Base-by-base conservation (phyloP, 352 stramenopile species). In the Phytophthora vignae region DNA sequence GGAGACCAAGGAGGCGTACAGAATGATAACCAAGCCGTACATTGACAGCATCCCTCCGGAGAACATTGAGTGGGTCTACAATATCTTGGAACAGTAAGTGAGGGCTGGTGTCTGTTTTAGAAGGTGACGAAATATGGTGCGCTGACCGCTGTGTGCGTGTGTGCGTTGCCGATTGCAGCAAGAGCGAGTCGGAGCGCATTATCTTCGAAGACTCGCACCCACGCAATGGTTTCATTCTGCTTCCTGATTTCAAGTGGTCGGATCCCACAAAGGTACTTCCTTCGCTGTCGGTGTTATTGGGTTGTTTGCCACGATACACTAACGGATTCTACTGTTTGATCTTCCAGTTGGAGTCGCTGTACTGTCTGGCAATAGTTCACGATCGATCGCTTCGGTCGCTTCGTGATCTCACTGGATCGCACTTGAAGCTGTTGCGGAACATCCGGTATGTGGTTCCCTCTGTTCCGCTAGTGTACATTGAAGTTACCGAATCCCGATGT, bases 41-140 rank as follows among this genome's bases (percentile, higher is more conserved):
- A 96, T 96, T 22, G 81, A 92, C 42, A 95, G 69, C 60, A 81
- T 95, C 59, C 90, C 88, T 0, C 46, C 55, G 25, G 84, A 91
- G 46, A 95, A 92, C 57, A 83, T 96, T 62, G 87, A 95, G 55
- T 96, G 90, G 90, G 82, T 96, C 50, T 94, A 94, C 81, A 96
- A 96, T 62, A 96, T 96, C 63, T 69, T 96, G 40, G 86, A 95
- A 6, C 82, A 93, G 90, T 96, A 84, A 79, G 89, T 21, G 49
- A 27, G 44, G 15, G 38, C 9, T 15, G 15, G 5, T 36, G 12
- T 19, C 11, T 62, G 21, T 44, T 17, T 14, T 33, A 33, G 29
- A 7, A 33, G 29, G 29, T 33, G 29, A 9, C 33, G 10, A 4
- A 6, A 42, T 48, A 2, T 61, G 17, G 31, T 19, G 56, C 74